Base-by-base conservation (phyloP, 768 basidiomycete species). In the Nidula microcarpa region DNA sequence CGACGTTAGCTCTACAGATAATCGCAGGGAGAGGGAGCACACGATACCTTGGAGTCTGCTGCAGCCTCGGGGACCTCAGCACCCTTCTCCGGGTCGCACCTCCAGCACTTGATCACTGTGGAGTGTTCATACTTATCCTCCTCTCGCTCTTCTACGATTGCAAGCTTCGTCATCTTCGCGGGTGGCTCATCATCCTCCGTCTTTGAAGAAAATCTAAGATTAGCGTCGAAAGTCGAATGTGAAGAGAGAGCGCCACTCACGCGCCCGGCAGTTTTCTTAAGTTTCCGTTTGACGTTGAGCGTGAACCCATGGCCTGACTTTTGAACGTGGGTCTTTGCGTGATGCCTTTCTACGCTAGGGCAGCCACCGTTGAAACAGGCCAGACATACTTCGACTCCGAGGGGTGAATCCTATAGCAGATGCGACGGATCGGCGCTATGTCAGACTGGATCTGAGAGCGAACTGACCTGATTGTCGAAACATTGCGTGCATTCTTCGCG, bases 401-500 rank as follows among this genome's bases (percentile, higher is more conserved):
- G 68, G 0, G 85, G 77, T 3, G 72, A 69, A 64, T 94, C 93
- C 89, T 94, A 33, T 4, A 45, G 16, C 5, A 11, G 16, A 41
- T 13, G 39, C 5, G 3, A 41, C 39, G 39, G 33, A 52, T 35
- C 23, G 10, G 30, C 60, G 48, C 49, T 10, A 52, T 48, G 43
- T 47, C 33, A 33, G 35, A 44, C 39, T 34, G 43, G 17, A 45
- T 33, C 14, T 47, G 41, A 23, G 41, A 36, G 32, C 4, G 32
- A 47, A 63, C 67, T 54, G 33, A 87, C 93, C 82, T 98, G 95
- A 62, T 82, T 84, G 68, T 98, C 95, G 65, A 98, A 99, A 64
- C 96, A 99, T 54, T 95, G 94, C 0, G 95, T 97, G 64, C 96
- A 99, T 68, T 98, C 95, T 70, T 97, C 93, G 6, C 94, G 74